Percentiles rank a stretch among this genome's conserved stretches.
Conservation (phyloP, 2,329 filamentous ascomycete species). For the Diaporthe sp. region DNA sequence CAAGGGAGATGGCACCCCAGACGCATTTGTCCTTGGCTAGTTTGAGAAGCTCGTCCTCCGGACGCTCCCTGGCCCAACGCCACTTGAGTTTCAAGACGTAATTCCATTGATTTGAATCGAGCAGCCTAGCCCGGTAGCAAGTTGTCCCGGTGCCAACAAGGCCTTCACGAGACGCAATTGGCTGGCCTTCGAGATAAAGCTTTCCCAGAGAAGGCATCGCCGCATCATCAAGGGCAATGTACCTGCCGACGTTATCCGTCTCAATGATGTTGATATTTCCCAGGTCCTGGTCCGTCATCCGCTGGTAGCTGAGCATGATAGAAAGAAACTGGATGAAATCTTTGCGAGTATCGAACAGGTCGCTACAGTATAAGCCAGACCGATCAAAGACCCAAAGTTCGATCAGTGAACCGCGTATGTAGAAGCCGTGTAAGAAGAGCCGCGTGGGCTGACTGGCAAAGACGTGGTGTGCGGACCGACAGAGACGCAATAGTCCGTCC, state of each 20-base stretch:
- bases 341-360: slow-evolving; percentile 48
- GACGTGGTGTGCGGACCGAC: slow-evolving; percentile 38
- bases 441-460: slow-evolving; percentile 51
- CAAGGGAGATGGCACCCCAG: slow-evolving; percentile 43
- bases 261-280: background rate
- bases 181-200: background rate
- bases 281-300: slow-evolving; percentile 5
- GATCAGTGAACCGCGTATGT: slow-evolving; percentile 49
- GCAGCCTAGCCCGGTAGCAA: background rate
- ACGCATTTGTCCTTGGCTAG: slow-evolving; percentile 47
- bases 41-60: slow-evolving; percentile 51
- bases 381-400: slow-evolving; percentile 55
- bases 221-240: background rate
- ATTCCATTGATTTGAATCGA: background rate
- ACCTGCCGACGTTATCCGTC: background rate
- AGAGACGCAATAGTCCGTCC: background rate
- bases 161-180: background rate
- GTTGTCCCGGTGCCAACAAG: background rate
- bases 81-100: slow-evolving; percentile 52
- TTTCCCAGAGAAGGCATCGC: background rate
- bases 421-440: slow-evolving; percentile 54
- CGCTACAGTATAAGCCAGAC: slow-evolving; percentile 51
- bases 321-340: background rate
- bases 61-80: slow-evolving; percentile 48
- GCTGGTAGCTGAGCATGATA: background rate